Percentiles rank a stretch among this genome's conserved stretches.
Conservation (phyloP, 257 asterid genomes). For the Scutellaria barbata region DNA sequence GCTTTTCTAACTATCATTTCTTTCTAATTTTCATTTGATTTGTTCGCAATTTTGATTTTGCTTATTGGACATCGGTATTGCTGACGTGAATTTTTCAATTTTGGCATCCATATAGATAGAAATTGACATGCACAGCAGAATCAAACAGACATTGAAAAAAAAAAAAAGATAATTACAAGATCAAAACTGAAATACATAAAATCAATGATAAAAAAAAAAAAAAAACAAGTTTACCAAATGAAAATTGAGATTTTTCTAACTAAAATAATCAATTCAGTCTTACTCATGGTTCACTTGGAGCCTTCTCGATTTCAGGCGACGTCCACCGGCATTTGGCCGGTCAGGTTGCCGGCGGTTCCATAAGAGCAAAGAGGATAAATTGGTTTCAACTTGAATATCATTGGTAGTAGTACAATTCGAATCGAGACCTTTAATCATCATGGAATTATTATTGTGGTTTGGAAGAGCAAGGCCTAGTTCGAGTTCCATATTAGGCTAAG, state of each 20-base stretch:
- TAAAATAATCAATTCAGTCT: slow-evolving; percentile 9
- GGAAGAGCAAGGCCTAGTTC: slow-evolving; percentile 68
- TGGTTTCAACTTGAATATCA: slow-evolving; percentile 25
- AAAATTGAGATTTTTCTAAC: too few species aligned
- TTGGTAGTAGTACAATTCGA: not conserved
- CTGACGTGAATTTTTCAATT: too few species aligned
- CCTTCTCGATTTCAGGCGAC: slow-evolving; percentile 20
- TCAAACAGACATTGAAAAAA: too few species aligned
- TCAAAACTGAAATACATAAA: too few species aligned
- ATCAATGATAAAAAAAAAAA: too few species aligned
- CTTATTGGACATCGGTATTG: too few species aligned
- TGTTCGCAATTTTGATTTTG: too few species aligned
- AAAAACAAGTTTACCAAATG: too few species aligned
- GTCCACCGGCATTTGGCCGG: slow-evolving; percentile 34
- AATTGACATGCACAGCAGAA: too few species aligned
- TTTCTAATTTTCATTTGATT: too few species aligned
- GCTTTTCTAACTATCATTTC: not conserved
- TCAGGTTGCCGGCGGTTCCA: slow-evolving; percentile 41
- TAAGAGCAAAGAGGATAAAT: slow-evolving; percentile 44
- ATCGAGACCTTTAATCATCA: slow-evolving; percentile 36
- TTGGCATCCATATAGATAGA: too few species aligned
- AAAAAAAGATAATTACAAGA: too few species aligned
- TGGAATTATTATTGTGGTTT: slow-evolving; percentile 29
- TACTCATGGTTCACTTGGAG: slow-evolving; percentile 30
- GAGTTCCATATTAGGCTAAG: slow-evolving; percentile 50